Evolutionary conservation across 805 yeast species (phyloP), one percentile per base, ranked within the genome.

Genomic region (Candida qinlingensis): DNA sequence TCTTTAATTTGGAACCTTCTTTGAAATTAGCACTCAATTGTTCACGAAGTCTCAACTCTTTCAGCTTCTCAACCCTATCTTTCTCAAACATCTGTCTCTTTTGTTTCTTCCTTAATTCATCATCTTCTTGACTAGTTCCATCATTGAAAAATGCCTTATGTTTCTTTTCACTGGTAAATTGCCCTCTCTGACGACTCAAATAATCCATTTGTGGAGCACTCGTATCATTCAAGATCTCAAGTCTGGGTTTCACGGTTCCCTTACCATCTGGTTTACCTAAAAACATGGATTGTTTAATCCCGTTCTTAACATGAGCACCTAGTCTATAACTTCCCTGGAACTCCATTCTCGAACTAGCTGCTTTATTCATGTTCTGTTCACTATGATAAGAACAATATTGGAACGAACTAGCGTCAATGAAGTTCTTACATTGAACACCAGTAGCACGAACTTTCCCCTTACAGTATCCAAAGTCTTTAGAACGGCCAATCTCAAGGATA

Each of bases 321-420:
- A 79, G 63, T 49, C 81, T 66, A 50, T 75, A 71, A 51, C 79
- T 68, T 12, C 86, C 78, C 63, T 81, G 86, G 46, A 92, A 71
- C 63, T 91, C 98, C 71, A 88, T 77, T 52, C 98, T 70, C 52
- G 77, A 74, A n/a, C 81, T 74, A 25, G 79, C 75, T 0, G 77
- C 65, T 41, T 72, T 72, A 40, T 75, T 73, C 47, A 80, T 70
- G 40, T 78, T 72, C 42, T 73, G 55, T 52, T 87, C 92, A 13
- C 76, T 70, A 60, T 91, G 98, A 57, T 69, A 88, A 10, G 80
- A 81, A 65, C 98, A 91, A 50, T 79, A 74, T 27, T 74, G 76
- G 6, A 77, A 68, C 38, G 70, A 72, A 7, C 75, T 65, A 25
- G 62, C 66, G 59, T 89, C 80, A 4, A 90, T 77, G 38, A 87